Evolutionary conservation across 331 rosid genomes (phyloP).

Genomic region (Malus hybrid): DNA sequence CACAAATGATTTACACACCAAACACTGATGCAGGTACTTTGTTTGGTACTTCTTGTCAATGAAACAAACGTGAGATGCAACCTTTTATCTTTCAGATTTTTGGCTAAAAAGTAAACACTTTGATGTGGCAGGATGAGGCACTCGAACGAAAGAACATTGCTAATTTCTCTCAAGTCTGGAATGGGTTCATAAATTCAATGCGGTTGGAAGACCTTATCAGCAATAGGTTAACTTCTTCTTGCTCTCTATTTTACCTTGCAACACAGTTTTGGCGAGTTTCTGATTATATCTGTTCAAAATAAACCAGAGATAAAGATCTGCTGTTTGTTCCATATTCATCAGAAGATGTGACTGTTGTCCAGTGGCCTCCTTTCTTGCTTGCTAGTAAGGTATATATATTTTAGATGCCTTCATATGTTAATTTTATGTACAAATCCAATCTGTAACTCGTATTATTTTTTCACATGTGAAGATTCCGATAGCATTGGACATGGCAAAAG

Average conservation of each 20-base stretch:
- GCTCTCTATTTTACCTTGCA: neutral
- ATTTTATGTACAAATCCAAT: constrained; percentile 5
- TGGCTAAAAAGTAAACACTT: constrained; percentile 21
- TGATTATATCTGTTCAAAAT: constrained; percentile 21
- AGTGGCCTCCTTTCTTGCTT: constrained; percentile 99
- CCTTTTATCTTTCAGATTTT: neutral
- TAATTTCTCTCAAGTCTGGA: constrained; percentile 86
- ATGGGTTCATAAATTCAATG: constrained; percentile 69
- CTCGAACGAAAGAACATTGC: constrained; percentile 51
- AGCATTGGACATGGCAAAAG: constrained; percentile 98
- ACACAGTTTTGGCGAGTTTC: constrained; percentile 20
- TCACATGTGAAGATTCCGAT: constrained; percentile 72
- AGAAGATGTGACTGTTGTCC: constrained; percentile 54
- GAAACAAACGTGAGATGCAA: neutral
- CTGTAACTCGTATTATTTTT: constrained; percentile 14
- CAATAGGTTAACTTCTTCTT: constrained; percentile 37
- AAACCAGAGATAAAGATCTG: constrained; percentile 77
- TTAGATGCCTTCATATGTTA: constrained; percentile 12
- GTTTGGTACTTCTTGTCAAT: neutral
- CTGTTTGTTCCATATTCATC: constrained; percentile 76
- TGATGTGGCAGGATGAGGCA: constrained; percentile 43
- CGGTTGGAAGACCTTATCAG: constrained; percentile 86
- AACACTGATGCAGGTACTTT: neutral
- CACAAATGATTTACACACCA: neutral
- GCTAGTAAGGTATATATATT: constrained; percentile 71